Evolutionary conservation across 805 yeast genomes (phyloP).

Genomic region (Saturnispora quitensis): DNA sequence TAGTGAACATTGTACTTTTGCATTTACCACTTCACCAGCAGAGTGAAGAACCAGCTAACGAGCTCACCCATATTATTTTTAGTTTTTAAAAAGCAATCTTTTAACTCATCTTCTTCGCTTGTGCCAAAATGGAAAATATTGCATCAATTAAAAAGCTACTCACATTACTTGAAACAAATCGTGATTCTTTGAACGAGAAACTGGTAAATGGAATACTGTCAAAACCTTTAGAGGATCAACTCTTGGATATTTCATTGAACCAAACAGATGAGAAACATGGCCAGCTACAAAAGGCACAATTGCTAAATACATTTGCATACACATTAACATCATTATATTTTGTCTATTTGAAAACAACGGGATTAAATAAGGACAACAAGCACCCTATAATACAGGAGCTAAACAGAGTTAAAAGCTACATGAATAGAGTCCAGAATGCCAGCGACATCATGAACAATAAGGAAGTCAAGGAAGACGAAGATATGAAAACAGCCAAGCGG

Average conservation of each 20-base stretch:
- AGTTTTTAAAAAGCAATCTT: not conserved
- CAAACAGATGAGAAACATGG: slow-evolving; percentile 6
- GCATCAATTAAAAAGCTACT: slow-evolving; percentile 7
- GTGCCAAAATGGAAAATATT: slow-evolving; percentile 10
- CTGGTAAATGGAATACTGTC: not conserved
- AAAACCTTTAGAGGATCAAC: slow-evolving; percentile 10
- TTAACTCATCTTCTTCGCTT: no score
- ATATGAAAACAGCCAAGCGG: slow-evolving; percentile 15
- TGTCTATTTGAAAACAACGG: slow-evolving; percentile 50
- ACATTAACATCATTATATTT: slow-evolving; percentile 47
- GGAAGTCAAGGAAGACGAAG: slow-evolving; percentile 16
- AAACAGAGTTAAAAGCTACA: slow-evolving; percentile 56
- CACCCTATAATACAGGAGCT: slow-evolving; percentile 65
- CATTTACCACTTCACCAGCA: not conserved
- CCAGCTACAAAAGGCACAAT: slow-evolving; percentile 25
- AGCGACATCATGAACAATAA: slow-evolving; percentile 24
- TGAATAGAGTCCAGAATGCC: slow-evolving; percentile 44
- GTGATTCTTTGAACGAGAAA: not conserved
- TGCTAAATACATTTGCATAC: slow-evolving; percentile 36
- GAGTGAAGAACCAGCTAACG: not conserved
- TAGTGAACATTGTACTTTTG: not conserved
- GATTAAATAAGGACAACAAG: slow-evolving; percentile 39
- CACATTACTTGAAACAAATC: not conserved
- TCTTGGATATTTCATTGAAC: slow-evolving; percentile 10
- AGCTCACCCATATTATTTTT: not conserved